phyloP scores from a whole-genome alignment of 1,284 basidiomycete genomes.

The Leccinum solheimii region DNA sequence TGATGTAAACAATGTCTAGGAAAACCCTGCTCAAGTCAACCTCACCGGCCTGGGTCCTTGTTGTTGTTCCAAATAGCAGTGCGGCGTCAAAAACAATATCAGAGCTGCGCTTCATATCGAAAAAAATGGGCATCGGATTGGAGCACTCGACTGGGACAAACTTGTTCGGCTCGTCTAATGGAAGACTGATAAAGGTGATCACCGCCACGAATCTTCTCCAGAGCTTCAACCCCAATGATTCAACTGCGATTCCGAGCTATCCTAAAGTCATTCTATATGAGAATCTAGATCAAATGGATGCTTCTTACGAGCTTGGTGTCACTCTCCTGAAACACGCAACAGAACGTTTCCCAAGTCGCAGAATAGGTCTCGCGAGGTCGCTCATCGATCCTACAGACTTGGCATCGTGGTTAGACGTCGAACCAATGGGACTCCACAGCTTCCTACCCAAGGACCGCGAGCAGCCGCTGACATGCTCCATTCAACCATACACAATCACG shows the following conservation, averaged over 20 bases:
- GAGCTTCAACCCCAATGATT: conserved; percentile 27
- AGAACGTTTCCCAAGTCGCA: conserved; percentile 63
- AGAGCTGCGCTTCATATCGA: conserved; percentile 47
- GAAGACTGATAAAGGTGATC: conserved; percentile 54
- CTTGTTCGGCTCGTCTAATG: conserved; percentile 36
- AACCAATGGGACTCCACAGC: conserved; percentile 64
- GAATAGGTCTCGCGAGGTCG: conserved; percentile 78
- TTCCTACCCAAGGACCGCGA: conserved; percentile 87
- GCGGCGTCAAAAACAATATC: conserved; percentile 50
- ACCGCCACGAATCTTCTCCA: conserved; percentile 52
- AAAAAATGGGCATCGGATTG: conserved; percentile 45
- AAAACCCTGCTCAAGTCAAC: conserved; percentile 43
- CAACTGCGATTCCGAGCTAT: conserved; percentile 38
- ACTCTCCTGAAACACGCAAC: conserved; percentile 67
- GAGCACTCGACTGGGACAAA: conserved; percentile 39
- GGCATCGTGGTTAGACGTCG: conserved; percentile 82
- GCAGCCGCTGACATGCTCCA: conserved; percentile 69
- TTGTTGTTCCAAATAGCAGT: conserved; percentile 55
- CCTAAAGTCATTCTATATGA: conserved; percentile 80
- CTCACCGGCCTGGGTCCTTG: conserved; percentile 50
- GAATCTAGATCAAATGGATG: conserved; percentile 83
- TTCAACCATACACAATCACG: conserved; percentile 83
- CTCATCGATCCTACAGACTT: conserved; percentile 82
- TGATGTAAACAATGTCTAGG: conserved; percentile 40
- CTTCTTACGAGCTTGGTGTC: conserved; percentile 81